phyloP scores from a whole-genome alignment of 129 eudicot genomes.

The Tagetes patula region DNA sequence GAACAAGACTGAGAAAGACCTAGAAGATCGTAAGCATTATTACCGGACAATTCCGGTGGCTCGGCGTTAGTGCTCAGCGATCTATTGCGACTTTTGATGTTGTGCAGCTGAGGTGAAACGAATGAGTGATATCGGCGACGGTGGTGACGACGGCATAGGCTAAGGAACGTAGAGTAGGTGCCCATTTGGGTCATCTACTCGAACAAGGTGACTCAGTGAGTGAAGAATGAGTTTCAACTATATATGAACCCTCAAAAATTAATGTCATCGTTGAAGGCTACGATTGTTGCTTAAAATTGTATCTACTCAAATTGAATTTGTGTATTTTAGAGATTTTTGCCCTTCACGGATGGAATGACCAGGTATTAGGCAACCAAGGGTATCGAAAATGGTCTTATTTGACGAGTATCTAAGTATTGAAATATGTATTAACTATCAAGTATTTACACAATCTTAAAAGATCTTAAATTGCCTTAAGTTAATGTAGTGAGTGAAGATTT shows the following conservation, averaged over 20 bases:
- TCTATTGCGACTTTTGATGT: constrained; percentile 35
- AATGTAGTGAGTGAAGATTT: background rate
- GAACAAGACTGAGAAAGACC: constrained; percentile 69
- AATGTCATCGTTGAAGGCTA: background rate
- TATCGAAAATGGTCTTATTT: too few relatives aligned
- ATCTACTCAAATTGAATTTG: too few relatives aligned
- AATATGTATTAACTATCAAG: too few relatives aligned
- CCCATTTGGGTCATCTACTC: constrained; percentile 40
- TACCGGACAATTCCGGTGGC: constrained; percentile 52
- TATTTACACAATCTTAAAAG: too few relatives aligned
- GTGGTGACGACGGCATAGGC: constrained; percentile 33
- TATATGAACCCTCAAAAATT: background rate
- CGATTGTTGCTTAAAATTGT: too few relatives aligned
- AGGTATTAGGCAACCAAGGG: too few relatives aligned
- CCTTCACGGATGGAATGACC: too few relatives aligned
- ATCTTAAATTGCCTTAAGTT: background rate
- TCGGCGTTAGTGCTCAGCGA: constrained; percentile 45
- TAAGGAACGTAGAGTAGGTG: constrained; percentile 31
- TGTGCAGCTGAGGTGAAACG: constrained; percentile 25
- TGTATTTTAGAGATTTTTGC: too few relatives aligned
- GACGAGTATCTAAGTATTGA: too few relatives aligned
- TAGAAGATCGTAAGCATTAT: constrained; percentile 71
- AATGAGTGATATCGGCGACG: constrained; percentile 28
- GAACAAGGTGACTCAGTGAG: too few relatives aligned
- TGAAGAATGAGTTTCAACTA: constrained; percentile 11